Evolutionary conservation across 768 basidiomycete genomes (phyloP).

Genomic region (Mycena indigotica): DNA sequence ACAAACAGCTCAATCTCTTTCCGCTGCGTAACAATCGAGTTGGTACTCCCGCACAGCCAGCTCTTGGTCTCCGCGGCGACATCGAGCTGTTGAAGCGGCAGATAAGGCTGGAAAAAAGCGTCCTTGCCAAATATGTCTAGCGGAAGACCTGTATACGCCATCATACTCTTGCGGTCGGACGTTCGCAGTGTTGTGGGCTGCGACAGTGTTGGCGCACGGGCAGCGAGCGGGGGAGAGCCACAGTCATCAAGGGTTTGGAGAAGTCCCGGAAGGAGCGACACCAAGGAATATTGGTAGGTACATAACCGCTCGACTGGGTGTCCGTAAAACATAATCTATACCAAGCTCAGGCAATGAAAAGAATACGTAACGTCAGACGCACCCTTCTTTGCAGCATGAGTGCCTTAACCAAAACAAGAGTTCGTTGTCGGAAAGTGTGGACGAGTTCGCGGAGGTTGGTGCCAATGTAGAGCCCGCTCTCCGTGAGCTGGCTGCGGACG

Average conservation of each 20-base stretch:
- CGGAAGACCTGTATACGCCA: conserved; percentile 92
- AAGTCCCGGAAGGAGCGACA: conserved; percentile 88
- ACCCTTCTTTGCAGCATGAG: conserved; percentile 93
- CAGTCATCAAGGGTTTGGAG: conserved; percentile 89
- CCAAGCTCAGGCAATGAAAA: conserved; percentile 3
- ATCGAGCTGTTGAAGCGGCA: conserved; percentile 94
- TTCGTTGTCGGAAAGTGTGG: conserved; percentile 90
- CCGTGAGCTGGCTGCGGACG: conserved; percentile 79
- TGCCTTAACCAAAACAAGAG: conserved; percentile 91
- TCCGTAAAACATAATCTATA: conserved; percentile 92
- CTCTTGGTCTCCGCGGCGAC: conserved; percentile 76
- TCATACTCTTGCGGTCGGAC: conserved; percentile 87
- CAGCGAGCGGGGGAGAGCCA: conserved; percentile 81
- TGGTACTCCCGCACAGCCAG: conserved; percentile 95
- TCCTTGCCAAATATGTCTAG: conserved; percentile 94
- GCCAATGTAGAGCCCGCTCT: conserved; percentile 96
- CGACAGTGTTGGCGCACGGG: conserved; percentile 55
- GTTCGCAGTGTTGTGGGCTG: conserved; percentile 82
- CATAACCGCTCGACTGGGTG: conserved; percentile 95
- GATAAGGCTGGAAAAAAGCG: conserved; percentile 96
- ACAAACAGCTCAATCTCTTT: conserved; percentile 89
- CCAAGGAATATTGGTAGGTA: conserved; percentile 97
- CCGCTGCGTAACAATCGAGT: conserved; percentile 92
- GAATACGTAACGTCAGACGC: conserved; percentile 19
- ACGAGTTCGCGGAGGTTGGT: conserved; percentile 74